A percentile compares a stretch with the other conserved stretches of the same genome.
Evolutionary conservation across 768 basidiomycete genomes (phyloP).

Genomic region (Cyclocybe cylindracea): DNA sequence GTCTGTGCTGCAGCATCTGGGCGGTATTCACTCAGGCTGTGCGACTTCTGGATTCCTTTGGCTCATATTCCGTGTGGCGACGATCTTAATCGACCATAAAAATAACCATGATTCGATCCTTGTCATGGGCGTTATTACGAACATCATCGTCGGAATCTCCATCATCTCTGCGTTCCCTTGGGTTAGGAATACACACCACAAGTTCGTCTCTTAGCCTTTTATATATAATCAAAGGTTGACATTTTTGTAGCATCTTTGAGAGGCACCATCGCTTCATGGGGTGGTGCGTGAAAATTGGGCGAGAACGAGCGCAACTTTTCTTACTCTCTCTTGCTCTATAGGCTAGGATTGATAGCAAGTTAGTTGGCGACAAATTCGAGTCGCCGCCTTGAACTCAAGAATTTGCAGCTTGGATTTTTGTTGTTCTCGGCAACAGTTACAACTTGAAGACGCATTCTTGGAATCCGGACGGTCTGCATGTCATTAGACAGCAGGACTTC

Average conservation of each 20-base stretch:
- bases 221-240: background rate
- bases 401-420: conserved; percentile 61
- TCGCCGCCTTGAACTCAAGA: conserved; percentile 4
- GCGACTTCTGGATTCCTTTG: conserved; percentile 74
- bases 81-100: conserved; percentile 51
- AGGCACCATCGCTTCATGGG: conserved; percentile 82
- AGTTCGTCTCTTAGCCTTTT: conserved; percentile 42
- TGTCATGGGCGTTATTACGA: conserved; percentile 61
- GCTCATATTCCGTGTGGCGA: conserved; percentile 63
- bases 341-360: conserved; percentile 56
- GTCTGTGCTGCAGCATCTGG: conserved; percentile 74
- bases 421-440: conserved; percentile 68
- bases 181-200: conserved; percentile 81
- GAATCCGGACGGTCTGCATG: conserved; percentile 57
- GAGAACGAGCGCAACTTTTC: background rate
- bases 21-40: conserved; percentile 85
- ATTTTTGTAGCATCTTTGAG: conserved; percentile 64
- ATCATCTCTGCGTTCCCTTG: conserved; percentile 74
- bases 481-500: conserved; percentile 73
- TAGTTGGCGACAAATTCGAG: conserved; percentile 19
- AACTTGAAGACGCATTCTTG: conserved; percentile 56
- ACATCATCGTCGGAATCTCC: conserved; percentile 58
- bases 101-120: conserved; percentile 57
- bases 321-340: conserved; percentile 15
- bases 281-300: conserved; percentile 47